These are phyloP conservation scores for Serendipita sp. DNA, from an alignment of 768 basidiomycete genomes.

Conservation along the genomic window DNA sequence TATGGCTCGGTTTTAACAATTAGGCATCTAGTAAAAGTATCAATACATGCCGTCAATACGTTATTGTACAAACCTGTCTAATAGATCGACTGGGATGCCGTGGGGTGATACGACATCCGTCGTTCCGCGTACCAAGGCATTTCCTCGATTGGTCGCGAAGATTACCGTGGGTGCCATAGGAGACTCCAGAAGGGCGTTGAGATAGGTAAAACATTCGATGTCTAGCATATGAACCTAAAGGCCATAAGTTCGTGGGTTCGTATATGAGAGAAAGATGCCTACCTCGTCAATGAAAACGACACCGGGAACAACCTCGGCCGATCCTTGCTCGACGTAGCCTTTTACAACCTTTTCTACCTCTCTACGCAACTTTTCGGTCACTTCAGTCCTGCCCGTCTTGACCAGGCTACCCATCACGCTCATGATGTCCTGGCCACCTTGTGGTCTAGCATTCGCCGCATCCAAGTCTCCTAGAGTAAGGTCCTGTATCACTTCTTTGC, in stretches of 20 bases:
- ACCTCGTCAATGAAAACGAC: constrained; percentile 99
- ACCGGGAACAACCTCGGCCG: constrained; percentile 94
- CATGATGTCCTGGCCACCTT: constrained; percentile 98
- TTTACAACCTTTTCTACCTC: constrained; percentile 98
- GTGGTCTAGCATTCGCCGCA: constrained; percentile 89
- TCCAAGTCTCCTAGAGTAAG: constrained; percentile 91
- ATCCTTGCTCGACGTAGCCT: constrained; percentile 93
- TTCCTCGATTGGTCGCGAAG: constrained; percentile 89
- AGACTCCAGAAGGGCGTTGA: constrained; percentile 89
- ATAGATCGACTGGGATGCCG: constrained; percentile 82
- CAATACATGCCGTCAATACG: not conserved
- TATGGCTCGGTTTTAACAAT: constrained; percentile 88
- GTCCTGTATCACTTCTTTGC: constrained; percentile 89
- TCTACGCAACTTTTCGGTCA: constrained; percentile 86
- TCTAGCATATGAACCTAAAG: constrained; percentile 95
- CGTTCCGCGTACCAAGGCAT: constrained; percentile 83
- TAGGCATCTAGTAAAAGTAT: constrained; percentile 43
- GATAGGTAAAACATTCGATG: constrained; percentile 97
- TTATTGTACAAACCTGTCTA: constrained; percentile 53
- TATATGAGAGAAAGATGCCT: not conserved
- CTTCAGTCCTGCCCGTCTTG: constrained; percentile 85
- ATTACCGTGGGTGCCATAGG: constrained; percentile 97
- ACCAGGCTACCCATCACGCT: constrained; percentile 85
- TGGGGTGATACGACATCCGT: constrained; percentile 83
- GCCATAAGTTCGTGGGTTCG: not conserved